A percentile compares a stretch with the other conserved stretches of the same genome.
phyloP scores from a whole-genome alignment of 441 rosid species.

The Gossypium gossypioides region DNA sequence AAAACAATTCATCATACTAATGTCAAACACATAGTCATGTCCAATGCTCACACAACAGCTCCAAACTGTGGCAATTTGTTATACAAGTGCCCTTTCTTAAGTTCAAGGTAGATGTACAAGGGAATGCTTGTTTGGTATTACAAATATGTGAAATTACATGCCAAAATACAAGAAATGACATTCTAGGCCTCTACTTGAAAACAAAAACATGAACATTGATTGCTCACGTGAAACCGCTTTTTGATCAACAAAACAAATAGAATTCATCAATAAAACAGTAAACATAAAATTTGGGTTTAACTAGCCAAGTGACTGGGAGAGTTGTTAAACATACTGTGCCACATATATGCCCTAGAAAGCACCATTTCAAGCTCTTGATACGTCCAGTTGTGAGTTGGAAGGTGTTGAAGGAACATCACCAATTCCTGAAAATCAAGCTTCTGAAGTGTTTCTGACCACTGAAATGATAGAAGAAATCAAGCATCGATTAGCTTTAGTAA shows the following conservation, averaged over 20 bases:
- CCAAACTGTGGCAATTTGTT: background rate
- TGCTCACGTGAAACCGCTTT: background rate
- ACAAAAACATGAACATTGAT: constrained; percentile 10
- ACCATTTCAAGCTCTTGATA: constrained; percentile 88
- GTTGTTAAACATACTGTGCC: constrained; percentile 95
- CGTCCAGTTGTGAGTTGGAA: constrained; percentile 81
- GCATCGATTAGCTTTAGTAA: background rate
- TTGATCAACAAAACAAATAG: background rate
- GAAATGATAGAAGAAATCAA: constrained; percentile 4
- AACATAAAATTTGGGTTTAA: constrained; percentile 20
- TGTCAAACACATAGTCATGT: background rate
- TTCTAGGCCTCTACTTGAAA: constrained; percentile 10
- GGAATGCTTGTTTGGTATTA: constrained; percentile 14
- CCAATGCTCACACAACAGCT: background rate
- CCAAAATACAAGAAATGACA: constrained; percentile 15
- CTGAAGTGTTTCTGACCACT: constrained; percentile 90
- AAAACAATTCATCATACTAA: background rate
- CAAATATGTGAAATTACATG: constrained; percentile 20
- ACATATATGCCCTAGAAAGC: constrained; percentile 82
- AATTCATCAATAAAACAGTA: background rate
- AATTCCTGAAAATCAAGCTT: constrained; percentile 93
- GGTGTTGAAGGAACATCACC: constrained; percentile 97
- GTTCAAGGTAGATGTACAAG: constrained; percentile 21
- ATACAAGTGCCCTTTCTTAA: background rate
- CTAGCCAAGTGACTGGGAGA: constrained; percentile 83